Conservation (phyloP, 2,329 filamentous ascomycete genomes). For the Pseudogymnoascus sp. region DNA sequence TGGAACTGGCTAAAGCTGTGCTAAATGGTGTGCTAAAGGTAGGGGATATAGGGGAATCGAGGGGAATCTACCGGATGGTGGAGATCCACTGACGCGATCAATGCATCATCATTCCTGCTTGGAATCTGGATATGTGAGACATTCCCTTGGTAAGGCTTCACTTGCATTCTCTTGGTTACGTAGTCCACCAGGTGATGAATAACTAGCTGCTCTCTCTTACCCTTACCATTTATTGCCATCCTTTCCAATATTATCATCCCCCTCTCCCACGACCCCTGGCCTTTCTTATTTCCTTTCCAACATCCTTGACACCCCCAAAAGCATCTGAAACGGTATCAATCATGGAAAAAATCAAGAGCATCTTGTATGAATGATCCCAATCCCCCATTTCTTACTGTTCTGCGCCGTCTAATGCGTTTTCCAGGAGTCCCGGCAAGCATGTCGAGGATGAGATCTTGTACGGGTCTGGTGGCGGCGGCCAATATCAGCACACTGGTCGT, state of each 20-base stretch:
- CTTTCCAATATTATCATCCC: not conserved
- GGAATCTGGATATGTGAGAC: not conserved
- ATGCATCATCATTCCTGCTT: slow-evolving; percentile 1
- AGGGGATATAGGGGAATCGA: slow-evolving; percentile 7
- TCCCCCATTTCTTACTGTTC: not conserved
- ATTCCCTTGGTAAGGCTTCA: slow-evolving; percentile 5
- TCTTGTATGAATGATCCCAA: slow-evolving; percentile 21
- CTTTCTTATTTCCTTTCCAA: not conserved
- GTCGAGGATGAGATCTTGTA: slow-evolving; percentile 24
- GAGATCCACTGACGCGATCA: not conserved
- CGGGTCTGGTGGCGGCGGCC: slow-evolving; percentile 14
- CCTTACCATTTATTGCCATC: slow-evolving; percentile 4
- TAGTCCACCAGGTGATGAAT: slow-evolving; percentile 2
- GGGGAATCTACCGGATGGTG: slow-evolving; percentile 1
- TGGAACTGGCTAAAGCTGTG: not conserved
- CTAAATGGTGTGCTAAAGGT: slow-evolving; percentile 4
- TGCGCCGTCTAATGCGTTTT: not conserved
- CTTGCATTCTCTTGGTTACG: not conserved
- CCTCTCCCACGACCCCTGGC: not conserved
- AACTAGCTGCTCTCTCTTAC: slow-evolving; percentile 5
- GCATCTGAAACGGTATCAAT: slow-evolving; percentile 12
- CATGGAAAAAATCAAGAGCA: slow-evolving; percentile 29
- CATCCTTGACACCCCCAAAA: slow-evolving; percentile 1
- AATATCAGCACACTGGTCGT: slow-evolving; percentile 11
- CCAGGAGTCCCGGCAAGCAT: slow-evolving; percentile 19